Conservation (phyloP, 2,329 filamentous ascomycete species). For the Rhinocladiella similis region DNA sequence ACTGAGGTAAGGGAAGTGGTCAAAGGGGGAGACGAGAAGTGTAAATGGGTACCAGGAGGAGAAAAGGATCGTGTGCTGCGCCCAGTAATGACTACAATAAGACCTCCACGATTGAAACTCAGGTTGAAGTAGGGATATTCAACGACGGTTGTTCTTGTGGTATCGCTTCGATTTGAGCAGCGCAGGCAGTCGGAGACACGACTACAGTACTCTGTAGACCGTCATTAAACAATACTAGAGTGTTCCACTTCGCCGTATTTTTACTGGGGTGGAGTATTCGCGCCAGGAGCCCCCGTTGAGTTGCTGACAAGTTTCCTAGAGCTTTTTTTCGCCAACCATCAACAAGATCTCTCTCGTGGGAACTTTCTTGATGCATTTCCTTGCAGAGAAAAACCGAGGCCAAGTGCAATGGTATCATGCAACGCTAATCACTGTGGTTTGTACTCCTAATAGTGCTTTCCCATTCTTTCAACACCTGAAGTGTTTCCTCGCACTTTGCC, state of each 20-base stretch:
- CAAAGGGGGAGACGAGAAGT: neutral
- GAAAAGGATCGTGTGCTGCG: no score
- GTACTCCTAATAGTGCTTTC: slow-evolving; percentile 43
- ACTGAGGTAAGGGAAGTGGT: neutral
- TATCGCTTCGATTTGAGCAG: neutral
- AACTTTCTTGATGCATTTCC: no score
- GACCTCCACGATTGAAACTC: neutral
- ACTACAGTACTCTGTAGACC: neutral
- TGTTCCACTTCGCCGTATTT: no score
- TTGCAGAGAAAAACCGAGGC: no score
- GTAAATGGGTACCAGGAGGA: no score
- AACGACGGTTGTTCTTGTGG: no score
- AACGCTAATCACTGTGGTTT: slow-evolving; percentile 3
- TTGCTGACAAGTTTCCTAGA: no score
- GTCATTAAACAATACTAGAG: neutral
- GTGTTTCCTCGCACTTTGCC: slow-evolving; percentile 44
- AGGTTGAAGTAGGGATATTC: no score
- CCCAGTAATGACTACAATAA: neutral
- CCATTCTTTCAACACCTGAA: slow-evolving; percentile 54
- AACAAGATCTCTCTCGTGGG: no score
- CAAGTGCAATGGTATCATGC: no score
- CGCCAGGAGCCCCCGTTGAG: neutral
- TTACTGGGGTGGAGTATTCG: no score
- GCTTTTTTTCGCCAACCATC: no score
- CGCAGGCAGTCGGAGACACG: neutral